phyloP scores from a whole-genome alignment of 129 eudicot genomes.

The Saussurea involucrata region DNA sequence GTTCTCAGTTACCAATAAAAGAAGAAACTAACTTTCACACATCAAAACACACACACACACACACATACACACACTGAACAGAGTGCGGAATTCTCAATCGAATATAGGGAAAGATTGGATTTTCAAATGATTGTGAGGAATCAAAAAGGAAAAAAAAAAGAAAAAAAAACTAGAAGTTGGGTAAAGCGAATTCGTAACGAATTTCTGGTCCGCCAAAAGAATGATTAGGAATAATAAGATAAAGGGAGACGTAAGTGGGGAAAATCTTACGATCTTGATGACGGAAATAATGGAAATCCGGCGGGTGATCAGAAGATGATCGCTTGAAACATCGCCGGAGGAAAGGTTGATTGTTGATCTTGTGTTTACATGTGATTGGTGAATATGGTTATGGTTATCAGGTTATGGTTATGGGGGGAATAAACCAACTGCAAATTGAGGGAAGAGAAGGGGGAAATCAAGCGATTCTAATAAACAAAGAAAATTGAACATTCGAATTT shows the following conservation, averaged over 20 bases:
- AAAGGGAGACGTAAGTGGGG: neutral
- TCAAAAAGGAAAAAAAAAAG: neutral
- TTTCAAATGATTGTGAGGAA: too few species aligned
- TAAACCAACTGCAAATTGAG: neutral
- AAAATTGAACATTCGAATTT: neutral
- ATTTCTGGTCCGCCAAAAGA: neutral
- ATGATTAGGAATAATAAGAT: neutral
- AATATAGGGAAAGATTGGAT: neutral
- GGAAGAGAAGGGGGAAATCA: neutral
- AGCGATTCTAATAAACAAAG: neutral
- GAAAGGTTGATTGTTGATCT: neutral
- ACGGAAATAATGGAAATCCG: neutral
- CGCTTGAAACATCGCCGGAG: neutral
- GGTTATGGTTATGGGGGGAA: neutral
- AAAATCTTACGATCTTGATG: slow-evolving; percentile 3
- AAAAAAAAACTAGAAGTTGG: neutral
- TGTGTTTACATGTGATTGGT: slow-evolving; percentile 1
- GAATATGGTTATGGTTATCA: slow-evolving; percentile 12
- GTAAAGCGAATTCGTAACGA: neutral
- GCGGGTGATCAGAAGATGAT: slow-evolving; percentile 14
- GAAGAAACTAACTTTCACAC: neutral
- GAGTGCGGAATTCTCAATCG: neutral
- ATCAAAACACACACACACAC: neutral
- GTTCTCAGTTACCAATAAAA: neutral
- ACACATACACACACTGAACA: neutral